phyloP scores from a whole-genome alignment of 108 stramenopile genomes.

The Aurantiochytrium sp. region DNA sequence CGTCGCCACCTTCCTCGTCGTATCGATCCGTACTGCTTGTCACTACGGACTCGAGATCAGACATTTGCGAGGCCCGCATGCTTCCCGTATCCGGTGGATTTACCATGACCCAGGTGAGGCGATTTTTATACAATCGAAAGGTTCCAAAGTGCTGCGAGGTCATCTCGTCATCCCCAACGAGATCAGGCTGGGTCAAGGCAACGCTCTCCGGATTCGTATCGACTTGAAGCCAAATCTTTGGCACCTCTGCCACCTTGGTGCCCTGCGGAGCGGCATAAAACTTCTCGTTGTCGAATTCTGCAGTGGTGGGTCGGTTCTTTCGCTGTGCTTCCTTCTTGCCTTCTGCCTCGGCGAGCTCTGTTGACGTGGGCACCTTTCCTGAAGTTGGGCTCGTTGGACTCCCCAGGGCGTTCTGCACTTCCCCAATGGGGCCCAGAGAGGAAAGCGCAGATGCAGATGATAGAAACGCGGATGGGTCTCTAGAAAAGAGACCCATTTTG shows the following conservation, averaged over 20 bases:
- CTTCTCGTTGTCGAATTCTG: not conserved
- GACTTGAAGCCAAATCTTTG: not conserved
- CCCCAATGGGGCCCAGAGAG: too few species aligned
- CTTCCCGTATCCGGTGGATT: not conserved
- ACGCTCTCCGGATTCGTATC: not conserved
- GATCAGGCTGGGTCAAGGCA: not conserved
- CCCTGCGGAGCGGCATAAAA: not conserved
- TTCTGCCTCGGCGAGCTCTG: too few species aligned
- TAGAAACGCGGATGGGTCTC: too few species aligned
- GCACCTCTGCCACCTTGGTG: not conserved
- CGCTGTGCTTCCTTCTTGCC: not conserved
- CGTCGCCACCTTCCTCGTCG: not conserved
- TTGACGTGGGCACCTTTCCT: too few species aligned
- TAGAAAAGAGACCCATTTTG: too few species aligned
- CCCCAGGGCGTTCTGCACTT: too few species aligned
- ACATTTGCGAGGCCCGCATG: not conserved
- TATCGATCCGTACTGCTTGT: not conserved
- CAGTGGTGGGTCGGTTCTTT: not conserved
- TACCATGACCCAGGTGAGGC: not conserved
- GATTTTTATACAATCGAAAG: not conserved
- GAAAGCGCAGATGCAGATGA: too few species aligned
- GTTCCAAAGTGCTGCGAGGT: not conserved
- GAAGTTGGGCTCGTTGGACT: too few species aligned
- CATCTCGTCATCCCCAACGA: slow-evolving; percentile 1
- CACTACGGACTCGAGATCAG: not conserved